Percentiles rank a stretch among this genome's conserved stretches.
Evolutionary conservation across 805 yeast genomes (phyloP).

Genomic region (Kluyveromyces lactis): DNA sequence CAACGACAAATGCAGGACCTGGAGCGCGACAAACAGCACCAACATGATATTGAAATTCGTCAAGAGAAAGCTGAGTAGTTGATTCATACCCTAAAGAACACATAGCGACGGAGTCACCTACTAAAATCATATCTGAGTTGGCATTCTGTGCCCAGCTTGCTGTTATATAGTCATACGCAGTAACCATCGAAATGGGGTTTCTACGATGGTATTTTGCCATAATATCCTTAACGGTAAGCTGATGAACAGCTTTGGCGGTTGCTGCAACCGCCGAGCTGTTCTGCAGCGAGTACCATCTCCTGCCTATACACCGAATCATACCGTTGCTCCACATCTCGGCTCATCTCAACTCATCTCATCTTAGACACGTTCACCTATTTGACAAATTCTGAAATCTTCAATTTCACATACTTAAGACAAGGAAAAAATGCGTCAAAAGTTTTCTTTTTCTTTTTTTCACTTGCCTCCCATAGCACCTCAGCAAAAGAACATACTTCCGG

Average conservation of each 20-base stretch:
- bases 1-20: conserved; percentile 56
- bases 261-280: background rate
- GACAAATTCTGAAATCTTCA: no score
- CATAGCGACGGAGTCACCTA: conserved; percentile 94
- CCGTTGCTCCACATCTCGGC: background rate
- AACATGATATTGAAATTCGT: conserved; percentile 72
- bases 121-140: conserved; percentile 58
- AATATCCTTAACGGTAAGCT: conserved; percentile 30
- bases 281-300: conserved; percentile 16
- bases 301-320: background rate
- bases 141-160: conserved; percentile 61
- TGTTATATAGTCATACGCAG: conserved; percentile 84
- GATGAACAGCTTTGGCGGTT: background rate
- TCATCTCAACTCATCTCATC: no score
- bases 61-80: conserved; percentile 67
- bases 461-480: no score
- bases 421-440: no score
- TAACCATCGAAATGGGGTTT: conserved; percentile 47
- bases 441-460: no score
- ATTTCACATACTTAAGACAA: no score
- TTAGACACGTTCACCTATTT: no score
- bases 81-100: conserved; percentile 74
- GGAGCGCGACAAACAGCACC: conserved; percentile 71
- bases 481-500: no score
- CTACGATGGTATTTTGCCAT: conserved; percentile 26